These are phyloP conservation scores for Calonectria pseudoreteaudii DNA, from an alignment of 2,329 filamentous ascomycete species.

Conservation along the genomic window DNA sequence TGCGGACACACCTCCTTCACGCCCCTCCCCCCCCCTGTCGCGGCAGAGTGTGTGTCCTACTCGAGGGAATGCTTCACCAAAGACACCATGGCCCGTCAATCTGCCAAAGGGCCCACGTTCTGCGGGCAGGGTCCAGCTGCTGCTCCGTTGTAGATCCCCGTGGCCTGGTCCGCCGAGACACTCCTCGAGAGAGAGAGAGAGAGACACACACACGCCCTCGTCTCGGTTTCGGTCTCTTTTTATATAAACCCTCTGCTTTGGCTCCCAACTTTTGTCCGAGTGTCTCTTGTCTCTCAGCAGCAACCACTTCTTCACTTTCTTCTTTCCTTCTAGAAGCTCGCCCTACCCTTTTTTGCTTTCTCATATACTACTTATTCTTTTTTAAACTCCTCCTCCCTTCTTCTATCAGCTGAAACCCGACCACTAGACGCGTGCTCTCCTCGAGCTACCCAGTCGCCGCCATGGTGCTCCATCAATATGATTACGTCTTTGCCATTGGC, in stretches of 20 bases:
- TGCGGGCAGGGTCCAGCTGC: not conserved
- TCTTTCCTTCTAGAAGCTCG: not conserved
- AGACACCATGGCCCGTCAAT: not conserved
- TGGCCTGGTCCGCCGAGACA: not conserved
- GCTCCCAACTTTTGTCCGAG: conserved; percentile 15
- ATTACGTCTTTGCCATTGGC: conserved; percentile 80
- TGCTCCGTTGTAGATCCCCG: conserved; percentile 10
- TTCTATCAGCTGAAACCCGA: not conserved
- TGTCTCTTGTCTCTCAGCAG: conserved; percentile 11
- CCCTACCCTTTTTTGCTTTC: not conserved
- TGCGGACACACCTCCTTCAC: not conserved
- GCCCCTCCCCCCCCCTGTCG: not conserved
- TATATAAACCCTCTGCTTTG: conserved; percentile 24
- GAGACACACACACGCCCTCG: not conserved
- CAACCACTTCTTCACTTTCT: not conserved
- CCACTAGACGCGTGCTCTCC: not conserved
- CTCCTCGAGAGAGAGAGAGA: not conserved
- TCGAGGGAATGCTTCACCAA: not conserved
- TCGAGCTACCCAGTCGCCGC: not conserved
- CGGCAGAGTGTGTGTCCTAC: not conserved
- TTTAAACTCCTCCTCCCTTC: too few species aligned
- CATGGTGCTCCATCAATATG: conserved; percentile 26
- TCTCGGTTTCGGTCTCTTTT: not conserved
- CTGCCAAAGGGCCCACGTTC: not conserved
- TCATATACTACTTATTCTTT: not conserved